Percentiles rank a stretch among this genome's conserved stretches.
phyloP scores from a whole-genome alignment of 768 basidiomycete genomes.

The Glaciozyma antarctica region DNA sequence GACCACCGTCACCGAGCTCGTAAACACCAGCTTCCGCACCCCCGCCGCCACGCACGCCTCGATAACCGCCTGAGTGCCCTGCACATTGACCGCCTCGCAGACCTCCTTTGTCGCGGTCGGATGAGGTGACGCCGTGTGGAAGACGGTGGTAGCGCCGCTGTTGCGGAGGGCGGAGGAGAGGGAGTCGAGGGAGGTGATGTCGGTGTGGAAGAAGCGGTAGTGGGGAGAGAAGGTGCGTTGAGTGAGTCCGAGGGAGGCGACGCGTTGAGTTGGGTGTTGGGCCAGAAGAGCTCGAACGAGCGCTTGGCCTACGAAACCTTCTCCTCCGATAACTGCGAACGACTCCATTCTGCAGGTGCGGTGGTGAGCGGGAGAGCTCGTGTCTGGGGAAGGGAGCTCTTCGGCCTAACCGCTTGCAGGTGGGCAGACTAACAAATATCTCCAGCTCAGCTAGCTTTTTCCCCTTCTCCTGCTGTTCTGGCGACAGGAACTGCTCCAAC shows the following conservation, averaged over 20 bases:
- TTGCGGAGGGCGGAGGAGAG: constrained; percentile 64
- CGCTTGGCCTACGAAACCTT: constrained; percentile 77
- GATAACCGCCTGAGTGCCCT: constrained; percentile 76
- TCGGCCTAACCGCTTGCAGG: no score
- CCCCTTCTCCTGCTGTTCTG: no score
- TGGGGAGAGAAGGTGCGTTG: constrained; percentile 44
- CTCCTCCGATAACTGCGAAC: constrained; percentile 74
- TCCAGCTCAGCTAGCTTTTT: no score
- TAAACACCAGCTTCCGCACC: constrained; percentile 83
- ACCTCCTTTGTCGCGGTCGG: constrained; percentile 50
- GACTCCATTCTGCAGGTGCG: constrained; percentile 51
- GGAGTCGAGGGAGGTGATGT: constrained; percentile 68
- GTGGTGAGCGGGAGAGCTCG: no score
- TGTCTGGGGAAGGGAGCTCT: no score
- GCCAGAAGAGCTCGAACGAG: constrained; percentile 75
- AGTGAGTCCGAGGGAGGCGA: constrained; percentile 83
- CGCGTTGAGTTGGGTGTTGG: constrained; percentile 55
- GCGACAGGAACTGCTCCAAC: no score
- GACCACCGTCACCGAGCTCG: constrained; percentile 81
- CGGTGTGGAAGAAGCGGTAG: constrained; percentile 57
- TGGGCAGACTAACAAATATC: no score
- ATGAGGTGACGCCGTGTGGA: constrained; percentile 80
- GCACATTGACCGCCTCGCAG: constrained; percentile 86
- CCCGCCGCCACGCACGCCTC: constrained; percentile 61
- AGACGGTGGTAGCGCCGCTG: constrained; percentile 72